Evolutionary conservation across 495 filamentous ascomycete species (phyloP).

Genomic region (Evernia prunastri): DNA sequence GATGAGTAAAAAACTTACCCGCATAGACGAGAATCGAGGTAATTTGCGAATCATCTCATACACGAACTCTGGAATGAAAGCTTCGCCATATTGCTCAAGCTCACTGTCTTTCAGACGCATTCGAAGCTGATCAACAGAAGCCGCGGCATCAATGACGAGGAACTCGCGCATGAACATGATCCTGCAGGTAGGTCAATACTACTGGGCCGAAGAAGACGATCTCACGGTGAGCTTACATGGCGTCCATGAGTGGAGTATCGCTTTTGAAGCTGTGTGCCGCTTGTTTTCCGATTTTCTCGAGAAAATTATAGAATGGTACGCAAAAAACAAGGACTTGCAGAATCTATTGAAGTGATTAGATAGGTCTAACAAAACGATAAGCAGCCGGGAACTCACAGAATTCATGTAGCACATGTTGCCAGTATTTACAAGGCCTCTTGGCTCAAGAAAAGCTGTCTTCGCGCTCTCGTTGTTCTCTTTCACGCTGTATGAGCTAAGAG

Average conservation of each 20-base stretch:
- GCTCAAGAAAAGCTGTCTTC: slow-evolving; percentile 79
- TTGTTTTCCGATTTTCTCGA: slow-evolving; percentile 78
- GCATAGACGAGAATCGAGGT: slow-evolving; percentile 86
- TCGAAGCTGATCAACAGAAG: slow-evolving; percentile 64
- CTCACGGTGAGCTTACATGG: slow-evolving; percentile 61
- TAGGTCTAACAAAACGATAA: slow-evolving; percentile 3
- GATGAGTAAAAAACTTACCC: slow-evolving; percentile 44
- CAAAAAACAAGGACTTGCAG: slow-evolving; percentile 91
- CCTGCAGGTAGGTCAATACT: slow-evolving; percentile 38
- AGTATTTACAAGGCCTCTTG: slow-evolving; percentile 91
- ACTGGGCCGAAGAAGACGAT: background rate
- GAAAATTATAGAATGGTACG: slow-evolving; percentile 86
- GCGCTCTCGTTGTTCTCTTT: slow-evolving; percentile 49
- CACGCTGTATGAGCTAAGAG: slow-evolving; percentile 58
- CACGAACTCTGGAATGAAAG: slow-evolving; percentile 90
- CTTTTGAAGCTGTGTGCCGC: slow-evolving; percentile 88
- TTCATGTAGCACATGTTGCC: slow-evolving; percentile 99
- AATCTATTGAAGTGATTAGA: slow-evolving; percentile 48
- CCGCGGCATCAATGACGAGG: slow-evolving; percentile 70
- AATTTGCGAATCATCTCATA: slow-evolving; percentile 85
- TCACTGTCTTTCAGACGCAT: slow-evolving; percentile 71
- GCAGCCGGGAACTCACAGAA: slow-evolving; percentile 59
- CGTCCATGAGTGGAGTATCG: slow-evolving; percentile 87
- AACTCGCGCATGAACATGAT: slow-evolving; percentile 97
- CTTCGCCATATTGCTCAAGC: slow-evolving; percentile 82